Base-by-base conservation (phyloP, 73 alveolate genomes). In the Paramecium tetraurelia region DNA sequence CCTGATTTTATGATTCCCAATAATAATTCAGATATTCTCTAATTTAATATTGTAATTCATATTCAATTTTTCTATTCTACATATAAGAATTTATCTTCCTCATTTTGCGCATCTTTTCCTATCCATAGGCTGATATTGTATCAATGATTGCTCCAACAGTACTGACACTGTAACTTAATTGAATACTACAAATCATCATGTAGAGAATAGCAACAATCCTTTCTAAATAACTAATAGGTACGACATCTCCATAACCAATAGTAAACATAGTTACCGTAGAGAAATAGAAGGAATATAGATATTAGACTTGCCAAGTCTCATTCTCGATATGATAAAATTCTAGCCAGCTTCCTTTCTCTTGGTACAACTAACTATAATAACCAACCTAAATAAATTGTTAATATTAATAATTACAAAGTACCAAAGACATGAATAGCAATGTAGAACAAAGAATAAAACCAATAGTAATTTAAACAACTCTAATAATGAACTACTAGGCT, bases 221-320 rank as follows among this genome's bases (percentile, higher is more conserved):
- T 72, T 89, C 94, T 18, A 68, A 24, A 18, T 70, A 70, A 43
- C 58, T 89, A 35, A 44, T 29, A 4, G 94, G 94, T 70, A 44
- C 75, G 7, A 89, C 75, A 89, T 89, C 94, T 27, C 94, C 94
- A 89, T 89, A 89, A 2, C 94, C 94, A 40, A 89, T 68, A 24
- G 94, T 89, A 24, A 89, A 70, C 94, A 89, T 89, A 33, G 94
- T 89, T 4, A 83, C 87, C 3, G 87, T 71, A 21, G 94, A 89
- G 58, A 70, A 89, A 40, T 89, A 89, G 46, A 89, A 70, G 11
- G 94, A 24, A 89, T 71, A 89, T 24, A 89, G 46, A 46, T 89
- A 89, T 35, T 80, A 80, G 16, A 80, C 50, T 41, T 46, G 4
- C 71, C 71, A 80, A 1, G 70, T 46, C 12, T 80, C 72, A 24